phyloP scores from a whole-genome alignment of 306 rosid species.

The Rosa persica region DNA sequence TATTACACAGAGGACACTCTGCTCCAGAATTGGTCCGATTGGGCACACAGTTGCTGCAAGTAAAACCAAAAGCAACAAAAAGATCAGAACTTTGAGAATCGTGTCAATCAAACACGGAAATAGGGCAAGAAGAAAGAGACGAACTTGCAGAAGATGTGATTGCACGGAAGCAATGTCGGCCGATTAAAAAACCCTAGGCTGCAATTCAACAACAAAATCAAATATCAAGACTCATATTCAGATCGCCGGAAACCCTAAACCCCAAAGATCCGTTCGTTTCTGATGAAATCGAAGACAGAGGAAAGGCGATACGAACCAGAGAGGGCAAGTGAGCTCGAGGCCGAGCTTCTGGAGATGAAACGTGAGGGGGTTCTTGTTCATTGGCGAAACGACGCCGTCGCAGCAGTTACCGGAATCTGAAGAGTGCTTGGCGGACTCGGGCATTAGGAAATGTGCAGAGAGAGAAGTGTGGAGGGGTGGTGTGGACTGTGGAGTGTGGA shows the following conservation, averaged over 20 bases:
- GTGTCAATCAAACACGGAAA: neutral
- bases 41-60: slow-evolving; percentile 53
- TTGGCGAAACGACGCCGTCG: neutral
- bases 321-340: slow-evolving; percentile 90
- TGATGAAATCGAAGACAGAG: neutral
- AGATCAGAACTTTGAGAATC: neutral
- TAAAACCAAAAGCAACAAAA: neutral
- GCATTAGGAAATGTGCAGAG: slow-evolving; percentile 32
- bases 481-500: neutral
- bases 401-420: neutral
- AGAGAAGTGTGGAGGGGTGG: neutral
- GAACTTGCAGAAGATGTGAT: slow-evolving; percentile 84
- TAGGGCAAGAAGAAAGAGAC: slow-evolving; percentile 17
- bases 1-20: slow-evolving; percentile 67
- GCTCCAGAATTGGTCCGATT: slow-evolving; percentile 30
- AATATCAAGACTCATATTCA: neutral
- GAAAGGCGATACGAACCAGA: slow-evolving; percentile 47
- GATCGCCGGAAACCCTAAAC: no score
- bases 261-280: neutral
- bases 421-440: slow-evolving; percentile 20
- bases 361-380: slow-evolving; percentile 57
- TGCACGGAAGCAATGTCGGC: slow-evolving; percentile 80
- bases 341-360: slow-evolving; percentile 77
- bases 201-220: slow-evolving; percentile 30
- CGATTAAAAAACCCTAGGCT: slow-evolving; percentile 57